phyloP scores from a whole-genome alignment of 306 rosid genomes.

The Mimosa pudica region DNA sequence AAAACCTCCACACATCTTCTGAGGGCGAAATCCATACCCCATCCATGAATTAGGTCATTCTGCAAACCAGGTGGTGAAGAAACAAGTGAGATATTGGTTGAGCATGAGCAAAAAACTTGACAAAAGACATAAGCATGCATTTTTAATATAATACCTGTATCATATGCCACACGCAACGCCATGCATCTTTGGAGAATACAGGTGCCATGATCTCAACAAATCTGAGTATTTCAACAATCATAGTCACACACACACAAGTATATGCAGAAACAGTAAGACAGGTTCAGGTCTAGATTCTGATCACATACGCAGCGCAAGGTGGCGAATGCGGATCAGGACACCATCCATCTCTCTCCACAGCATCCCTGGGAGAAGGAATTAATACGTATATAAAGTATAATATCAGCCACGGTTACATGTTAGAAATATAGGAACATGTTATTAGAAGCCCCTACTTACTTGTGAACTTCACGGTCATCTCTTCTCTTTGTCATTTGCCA shows the following conservation, averaged over 20 bases:
- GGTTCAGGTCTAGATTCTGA: constrained; percentile 17
- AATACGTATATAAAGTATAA: background rate
- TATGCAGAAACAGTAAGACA: constrained; percentile 9
- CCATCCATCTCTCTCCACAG: constrained; percentile 72
- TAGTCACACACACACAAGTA: background rate
- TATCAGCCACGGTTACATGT: constrained; percentile 8
- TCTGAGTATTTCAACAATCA: constrained; percentile 43
- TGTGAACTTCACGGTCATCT: constrained; percentile 73
- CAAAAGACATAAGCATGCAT: background rate
- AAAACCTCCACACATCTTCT: constrained; percentile 76
- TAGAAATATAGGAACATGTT: constrained; percentile 8
- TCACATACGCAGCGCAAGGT: constrained; percentile 89
- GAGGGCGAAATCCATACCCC: constrained; percentile 95
- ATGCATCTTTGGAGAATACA: constrained; percentile 83
- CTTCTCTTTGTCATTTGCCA: constrained; percentile 88
- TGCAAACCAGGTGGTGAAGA: constrained; percentile 26
- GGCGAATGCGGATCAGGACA: constrained; percentile 72
- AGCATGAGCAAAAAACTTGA: constrained; percentile 13
- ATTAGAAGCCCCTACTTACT: constrained; percentile 48
- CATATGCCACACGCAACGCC: constrained; percentile 97
- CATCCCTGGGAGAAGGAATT: constrained; percentile 48
- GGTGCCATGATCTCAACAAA: constrained; percentile 99
- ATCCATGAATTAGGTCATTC: constrained; percentile 95
- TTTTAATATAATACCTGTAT: constrained; percentile 65
- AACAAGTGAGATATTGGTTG: constrained; percentile 10